phyloP scores from a whole-genome alignment of 2,329 filamentous ascomycete genomes.

The Colletotrichum paranaense region DNA sequence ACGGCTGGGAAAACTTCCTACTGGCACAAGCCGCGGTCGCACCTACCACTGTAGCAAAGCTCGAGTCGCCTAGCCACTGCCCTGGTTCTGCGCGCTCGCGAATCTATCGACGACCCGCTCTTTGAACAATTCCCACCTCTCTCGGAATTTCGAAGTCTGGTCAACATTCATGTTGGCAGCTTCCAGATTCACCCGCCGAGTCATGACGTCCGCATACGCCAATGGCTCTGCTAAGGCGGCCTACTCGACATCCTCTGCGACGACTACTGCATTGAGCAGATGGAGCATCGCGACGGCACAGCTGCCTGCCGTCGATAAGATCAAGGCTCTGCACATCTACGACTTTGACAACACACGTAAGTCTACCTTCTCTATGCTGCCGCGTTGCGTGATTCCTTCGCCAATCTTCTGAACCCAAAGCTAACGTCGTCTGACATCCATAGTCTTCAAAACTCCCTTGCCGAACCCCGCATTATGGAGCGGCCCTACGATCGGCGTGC shows the following conservation, averaged over 20 bases:
- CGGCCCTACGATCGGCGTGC: constrained; percentile 77
- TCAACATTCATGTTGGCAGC: constrained; percentile 37
- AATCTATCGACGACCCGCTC: constrained; percentile 13
- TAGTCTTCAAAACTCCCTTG: constrained; percentile 90
- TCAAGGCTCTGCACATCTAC: constrained; percentile 90
- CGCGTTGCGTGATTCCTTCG: background rate
- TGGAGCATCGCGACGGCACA: constrained; percentile 85
- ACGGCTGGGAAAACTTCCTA: constrained; percentile 18
- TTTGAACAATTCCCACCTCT: constrained; percentile 14
- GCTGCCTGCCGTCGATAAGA: constrained; percentile 71
- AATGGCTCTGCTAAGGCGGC: constrained; percentile 36
- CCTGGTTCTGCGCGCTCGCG: constrained; percentile 17
- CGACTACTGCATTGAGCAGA: constrained; percentile 80
- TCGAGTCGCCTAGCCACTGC: constrained; percentile 16
- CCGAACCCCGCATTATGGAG: constrained; percentile 93
- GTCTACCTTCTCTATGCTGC: constrained; percentile 43
- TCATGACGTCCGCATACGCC: constrained; percentile 37
- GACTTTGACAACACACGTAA: constrained; percentile 97
- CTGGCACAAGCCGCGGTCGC: constrained; percentile 25
- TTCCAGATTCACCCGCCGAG: constrained; percentile 35
- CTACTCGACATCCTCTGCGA: constrained; percentile 49
- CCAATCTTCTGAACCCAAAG: background rate
- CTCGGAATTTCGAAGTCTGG: constrained; percentile 21
- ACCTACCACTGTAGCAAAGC: constrained; percentile 20
- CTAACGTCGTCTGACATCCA: background rate